These are phyloP conservation scores for Alternaria gansuensis DNA, from an alignment of 2,329 filamentous ascomycete species.

Conservation along the genomic window DNA sequence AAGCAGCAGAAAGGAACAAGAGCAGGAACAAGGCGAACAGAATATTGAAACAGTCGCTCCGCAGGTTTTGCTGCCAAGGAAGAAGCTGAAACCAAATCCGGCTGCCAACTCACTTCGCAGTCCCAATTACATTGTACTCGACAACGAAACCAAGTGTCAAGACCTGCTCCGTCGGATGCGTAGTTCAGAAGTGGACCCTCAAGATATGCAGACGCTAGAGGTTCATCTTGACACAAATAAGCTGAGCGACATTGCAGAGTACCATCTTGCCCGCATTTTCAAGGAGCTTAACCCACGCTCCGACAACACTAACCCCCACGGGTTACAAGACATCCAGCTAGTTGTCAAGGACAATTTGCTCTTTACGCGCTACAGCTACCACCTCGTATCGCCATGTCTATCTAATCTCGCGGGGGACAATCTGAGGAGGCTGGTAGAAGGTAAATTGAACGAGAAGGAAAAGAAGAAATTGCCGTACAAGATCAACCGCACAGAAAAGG, in stretches of 20 bases:
- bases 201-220: background rate
- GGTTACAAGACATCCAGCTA: background rate
- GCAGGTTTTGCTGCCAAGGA: no score
- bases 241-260: background rate
- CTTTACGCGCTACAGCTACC: conserved; percentile 4
- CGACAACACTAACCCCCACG: background rate
- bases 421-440: background rate
- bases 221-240: background rate
- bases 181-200: background rate
- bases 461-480: conserved; percentile 16
- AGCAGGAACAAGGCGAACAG: background rate
- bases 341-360: background rate
- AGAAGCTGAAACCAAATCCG: background rate
- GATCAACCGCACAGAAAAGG: conserved; percentile 23
- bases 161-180: background rate
- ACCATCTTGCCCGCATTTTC: background rate
- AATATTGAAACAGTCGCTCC: background rate
- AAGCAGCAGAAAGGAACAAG: background rate
- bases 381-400: background rate
- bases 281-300: background rate
- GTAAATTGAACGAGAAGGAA: conserved; percentile 4
- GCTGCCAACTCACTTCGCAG: background rate
- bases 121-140: background rate
- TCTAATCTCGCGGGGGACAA: background rate
- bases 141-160: background rate